Evolutionary conservation across 2,329 filamentous ascomycete species (phyloP).

Genomic region (Apiospora rasikravindrae): DNA sequence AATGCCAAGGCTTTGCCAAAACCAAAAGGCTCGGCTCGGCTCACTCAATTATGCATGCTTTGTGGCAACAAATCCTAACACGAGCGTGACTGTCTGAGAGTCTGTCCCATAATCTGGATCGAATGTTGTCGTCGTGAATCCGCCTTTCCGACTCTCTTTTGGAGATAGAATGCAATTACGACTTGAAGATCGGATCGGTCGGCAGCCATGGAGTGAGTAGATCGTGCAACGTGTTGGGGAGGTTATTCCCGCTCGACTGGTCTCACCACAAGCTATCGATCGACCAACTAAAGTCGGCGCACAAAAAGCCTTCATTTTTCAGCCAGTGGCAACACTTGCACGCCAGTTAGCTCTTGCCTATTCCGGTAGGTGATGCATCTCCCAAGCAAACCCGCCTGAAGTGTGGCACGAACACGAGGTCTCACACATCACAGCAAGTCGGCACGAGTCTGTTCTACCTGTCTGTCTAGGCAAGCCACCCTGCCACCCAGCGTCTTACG

Average conservation of each 20-base stretch:
- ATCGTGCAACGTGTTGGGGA: not conserved
- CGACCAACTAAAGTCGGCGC: not conserved
- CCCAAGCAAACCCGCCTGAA: not conserved
- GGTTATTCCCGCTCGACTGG: not conserved
- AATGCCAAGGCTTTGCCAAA: not conserved
- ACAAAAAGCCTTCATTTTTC: not conserved
- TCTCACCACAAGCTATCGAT: not conserved
- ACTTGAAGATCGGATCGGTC: not conserved
- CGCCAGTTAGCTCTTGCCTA: conserved; percentile 2
- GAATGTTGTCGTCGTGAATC: not conserved
- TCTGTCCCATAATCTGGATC: not conserved
- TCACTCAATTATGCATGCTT: not conserved
- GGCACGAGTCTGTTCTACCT: not conserved
- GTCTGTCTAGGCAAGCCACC: not conserved
- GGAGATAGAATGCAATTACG: not conserved
- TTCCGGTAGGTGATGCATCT: not conserved
- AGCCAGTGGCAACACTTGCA: not conserved
- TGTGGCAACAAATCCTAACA: not conserved
- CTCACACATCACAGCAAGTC: conserved; percentile 2
- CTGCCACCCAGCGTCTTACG: not conserved
- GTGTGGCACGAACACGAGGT: conserved; percentile 16
- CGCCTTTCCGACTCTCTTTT: not conserved
- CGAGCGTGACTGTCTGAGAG: not conserved
- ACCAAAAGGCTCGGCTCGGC: not conserved
- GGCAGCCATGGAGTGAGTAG: not conserved